Conservation (phyloP, 805 yeast genomes). For the Candida dendrica region DNA sequence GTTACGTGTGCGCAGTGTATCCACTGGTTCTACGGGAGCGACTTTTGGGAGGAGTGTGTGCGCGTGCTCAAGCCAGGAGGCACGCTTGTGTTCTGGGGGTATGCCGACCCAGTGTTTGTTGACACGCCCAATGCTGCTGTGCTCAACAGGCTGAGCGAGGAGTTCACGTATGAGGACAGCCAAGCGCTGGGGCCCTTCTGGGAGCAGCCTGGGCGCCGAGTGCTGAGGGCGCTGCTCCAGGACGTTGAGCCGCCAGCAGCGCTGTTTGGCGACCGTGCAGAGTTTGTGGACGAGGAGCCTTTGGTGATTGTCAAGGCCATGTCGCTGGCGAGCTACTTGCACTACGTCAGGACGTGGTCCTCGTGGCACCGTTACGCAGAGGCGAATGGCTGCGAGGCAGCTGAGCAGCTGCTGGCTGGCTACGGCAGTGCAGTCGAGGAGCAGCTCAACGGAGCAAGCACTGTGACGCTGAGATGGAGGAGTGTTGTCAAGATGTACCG, state of each 20-base stretch:
- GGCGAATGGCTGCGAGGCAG: neutral
- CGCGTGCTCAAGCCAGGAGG: conserved; percentile 52
- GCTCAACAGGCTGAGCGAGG: conserved; percentile 46
- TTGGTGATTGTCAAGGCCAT: no score
- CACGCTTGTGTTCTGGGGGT: conserved; percentile 72
- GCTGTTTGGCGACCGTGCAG: conserved; percentile 22
- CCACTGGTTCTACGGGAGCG: conserved; percentile 72
- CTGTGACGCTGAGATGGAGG: no score
- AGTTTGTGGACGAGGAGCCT: neutral
- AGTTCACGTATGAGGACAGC: conserved; percentile 44
- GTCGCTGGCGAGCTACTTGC: neutral
- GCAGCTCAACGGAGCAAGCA: no score
- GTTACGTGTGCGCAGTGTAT: conserved; percentile 77
- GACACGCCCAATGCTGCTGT: no score
- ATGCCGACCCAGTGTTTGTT: conserved; percentile 61
- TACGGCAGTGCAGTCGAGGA: no score
- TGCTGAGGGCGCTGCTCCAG: conserved; percentile 37
- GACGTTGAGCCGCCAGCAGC: conserved; percentile 36
- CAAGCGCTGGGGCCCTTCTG: conserved; percentile 59
- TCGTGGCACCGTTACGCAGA: neutral
- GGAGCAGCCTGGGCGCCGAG: conserved; percentile 76
- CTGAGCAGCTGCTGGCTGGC: no score
- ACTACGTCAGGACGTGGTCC: neutral
- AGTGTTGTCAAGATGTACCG: no score
- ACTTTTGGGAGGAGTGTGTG: conserved; percentile 43